Percentiles rank a stretch among this genome's conserved stretches.
These are phyloP conservation scores for Pseudogymnoascus sp. DNA, from an alignment of 2,329 filamentous ascomycete genomes.

Conservation along the genomic window DNA sequence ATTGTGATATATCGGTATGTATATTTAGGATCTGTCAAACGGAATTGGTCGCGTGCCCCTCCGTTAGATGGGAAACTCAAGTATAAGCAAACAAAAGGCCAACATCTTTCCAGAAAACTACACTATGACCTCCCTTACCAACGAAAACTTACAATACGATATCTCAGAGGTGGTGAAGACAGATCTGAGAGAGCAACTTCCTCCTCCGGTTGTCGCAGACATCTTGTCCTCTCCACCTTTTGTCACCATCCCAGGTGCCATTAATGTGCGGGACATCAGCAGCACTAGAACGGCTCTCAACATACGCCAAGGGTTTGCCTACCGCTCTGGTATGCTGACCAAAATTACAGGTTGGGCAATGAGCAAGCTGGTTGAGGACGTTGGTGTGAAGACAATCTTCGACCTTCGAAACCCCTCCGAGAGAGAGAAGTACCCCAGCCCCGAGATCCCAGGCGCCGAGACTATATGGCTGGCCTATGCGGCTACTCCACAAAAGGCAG, in stretches of 20 bases:
- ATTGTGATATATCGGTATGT: neutral
- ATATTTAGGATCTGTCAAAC: neutral
- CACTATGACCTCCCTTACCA: neutral
- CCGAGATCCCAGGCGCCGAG: constrained; percentile 37
- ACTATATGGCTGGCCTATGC: constrained; percentile 37
- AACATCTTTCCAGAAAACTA: neutral
- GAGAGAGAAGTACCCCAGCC: constrained; percentile 37
- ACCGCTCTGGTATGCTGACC: constrained; percentile 15
- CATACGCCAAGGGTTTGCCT: constrained; percentile 8
- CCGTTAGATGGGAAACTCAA: neutral
- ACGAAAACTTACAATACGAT: neutral
- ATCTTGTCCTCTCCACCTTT: constrained; percentile 16
- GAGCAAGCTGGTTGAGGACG: neutral
- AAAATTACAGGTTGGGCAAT: constrained; percentile 12
- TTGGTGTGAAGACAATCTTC: constrained; percentile 32
- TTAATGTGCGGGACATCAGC: constrained; percentile 17
- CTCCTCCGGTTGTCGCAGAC: neutral
- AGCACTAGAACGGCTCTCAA: constrained; percentile 8
- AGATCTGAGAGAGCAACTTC: neutral
- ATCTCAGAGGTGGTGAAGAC: neutral
- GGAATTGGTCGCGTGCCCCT: neutral
- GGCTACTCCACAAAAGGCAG: constrained; percentile 28
- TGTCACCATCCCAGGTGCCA: constrained; percentile 12
- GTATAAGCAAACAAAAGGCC: neutral
- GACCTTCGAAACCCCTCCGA: constrained; percentile 44